Evolutionary conservation across 2,329 filamentous ascomycete genomes (phyloP), one percentile per base, ranked within the genome.

Genomic region (Pseudogymnoascus destructans): DNA sequence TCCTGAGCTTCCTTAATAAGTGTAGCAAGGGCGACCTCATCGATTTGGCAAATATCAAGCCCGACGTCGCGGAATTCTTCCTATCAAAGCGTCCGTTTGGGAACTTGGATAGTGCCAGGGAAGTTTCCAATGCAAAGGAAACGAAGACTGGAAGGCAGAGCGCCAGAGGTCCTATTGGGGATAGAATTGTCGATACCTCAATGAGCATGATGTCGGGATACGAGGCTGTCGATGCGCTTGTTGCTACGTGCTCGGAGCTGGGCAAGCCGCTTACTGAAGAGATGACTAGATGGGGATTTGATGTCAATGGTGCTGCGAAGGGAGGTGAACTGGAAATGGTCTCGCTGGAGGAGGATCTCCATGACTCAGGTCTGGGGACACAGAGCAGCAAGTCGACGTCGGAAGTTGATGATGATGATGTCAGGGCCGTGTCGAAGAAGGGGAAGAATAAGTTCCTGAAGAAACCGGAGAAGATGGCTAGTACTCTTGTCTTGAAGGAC

Each of bases 1-100:
- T 96, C 5, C 74, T 97, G 25, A 78, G 83, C 6, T 95, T 90
- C 66, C 84, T 98, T 70, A 97, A 97, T 67, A 82, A 77, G 0
- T 93, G 88, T 69, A 81, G 82, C 4, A 74, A 81, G 8, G 79
- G 85, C 33, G 88, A 92, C 59, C 79, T 98, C 40, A 81, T 86
- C 1, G 91, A 95, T 64, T 84, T 96, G 61, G 89, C 89, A 0
- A 84, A 84, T 30, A 82, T 87, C 60, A 84, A 86, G 33, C 79
- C 86, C 63, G 80, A 84, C 5, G 77, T 84, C 52, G 84, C 91
- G 1, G 77, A 84, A 42, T 72, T 81, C 11, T 78, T 97, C 58
- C 73, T 95, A 9, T 79, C 81, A 1, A 79, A 87, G 61, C 83
- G 89, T 8, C 92, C 92, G 0, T 97, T 95, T 68, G 69, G 69